These are phyloP conservation scores for Corymbia maculata DNA, from an alignment of 345 rosid species.

Conservation along the genomic window DNA sequence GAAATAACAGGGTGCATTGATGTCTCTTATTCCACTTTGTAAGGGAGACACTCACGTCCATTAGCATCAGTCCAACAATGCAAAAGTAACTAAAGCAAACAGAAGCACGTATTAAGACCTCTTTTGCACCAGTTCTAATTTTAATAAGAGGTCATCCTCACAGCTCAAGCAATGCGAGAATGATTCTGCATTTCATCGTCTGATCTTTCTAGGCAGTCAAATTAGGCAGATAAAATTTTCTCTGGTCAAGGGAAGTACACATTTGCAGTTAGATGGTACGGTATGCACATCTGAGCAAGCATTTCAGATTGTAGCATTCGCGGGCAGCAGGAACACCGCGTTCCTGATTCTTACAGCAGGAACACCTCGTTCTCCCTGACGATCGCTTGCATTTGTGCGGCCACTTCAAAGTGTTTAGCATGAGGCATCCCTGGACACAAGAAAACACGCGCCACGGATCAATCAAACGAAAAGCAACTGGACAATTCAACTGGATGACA, in stretches of 20 bases:
- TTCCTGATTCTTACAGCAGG: conserved; percentile 42
- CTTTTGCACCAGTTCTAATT: not conserved
- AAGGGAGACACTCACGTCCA: not conserved
- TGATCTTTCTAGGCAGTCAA: not conserved
- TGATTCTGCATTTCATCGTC: not conserved
- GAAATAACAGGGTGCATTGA: not conserved
- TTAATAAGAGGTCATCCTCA: not conserved
- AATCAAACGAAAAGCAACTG: not conserved
- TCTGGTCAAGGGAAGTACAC: not conserved
- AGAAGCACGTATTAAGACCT: not conserved
- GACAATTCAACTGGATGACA: not conserved
- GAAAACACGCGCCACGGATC: not conserved
- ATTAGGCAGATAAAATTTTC: not conserved
- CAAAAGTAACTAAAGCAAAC: not conserved
- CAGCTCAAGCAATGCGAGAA: not conserved
- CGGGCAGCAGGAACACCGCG: not conserved
- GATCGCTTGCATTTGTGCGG: conserved; percentile 66
- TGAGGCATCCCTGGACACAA: conserved; percentile 64
- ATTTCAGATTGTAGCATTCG: not conserved
- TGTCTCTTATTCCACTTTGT: not conserved
- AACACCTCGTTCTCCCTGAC: conserved; percentile 70
- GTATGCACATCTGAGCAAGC: not conserved
- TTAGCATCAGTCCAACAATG: not conserved
- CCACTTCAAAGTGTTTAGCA: conserved; percentile 74
- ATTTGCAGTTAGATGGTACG: not conserved